phyloP scores from a whole-genome alignment of 2,329 filamentous ascomycete species.

The Chaetothyriales sp. region DNA sequence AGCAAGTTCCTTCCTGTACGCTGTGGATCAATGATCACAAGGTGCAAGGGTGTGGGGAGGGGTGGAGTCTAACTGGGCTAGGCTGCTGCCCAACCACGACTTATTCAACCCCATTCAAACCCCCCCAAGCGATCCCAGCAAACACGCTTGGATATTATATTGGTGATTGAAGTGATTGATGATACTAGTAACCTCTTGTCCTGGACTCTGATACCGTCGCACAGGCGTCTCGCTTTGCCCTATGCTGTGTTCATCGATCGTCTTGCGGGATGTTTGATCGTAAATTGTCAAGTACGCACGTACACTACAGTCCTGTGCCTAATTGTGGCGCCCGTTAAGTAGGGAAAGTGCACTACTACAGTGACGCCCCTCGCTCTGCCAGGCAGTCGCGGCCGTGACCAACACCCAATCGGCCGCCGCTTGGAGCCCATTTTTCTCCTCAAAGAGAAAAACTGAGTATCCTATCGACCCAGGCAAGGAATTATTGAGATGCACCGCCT shows the following conservation, averaged over 20 bases:
- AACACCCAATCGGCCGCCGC: too few species aligned
- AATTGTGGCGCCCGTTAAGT: not conserved
- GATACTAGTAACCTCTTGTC: not conserved
- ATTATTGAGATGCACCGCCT: too few species aligned
- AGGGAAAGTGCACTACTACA: too few species aligned
- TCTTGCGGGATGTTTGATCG: not conserved
- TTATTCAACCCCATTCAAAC: too few species aligned
- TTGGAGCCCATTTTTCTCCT: too few species aligned
- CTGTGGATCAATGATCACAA: not conserved
- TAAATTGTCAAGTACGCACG: not conserved
- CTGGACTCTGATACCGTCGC: not conserved
- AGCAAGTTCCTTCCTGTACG: not conserved
- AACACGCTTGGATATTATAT: too few species aligned
- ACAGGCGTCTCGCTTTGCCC: not conserved
- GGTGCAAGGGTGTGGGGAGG: not conserved
- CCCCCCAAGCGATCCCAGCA: too few species aligned
- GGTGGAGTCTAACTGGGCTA: not conserved
- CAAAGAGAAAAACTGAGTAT: too few species aligned
- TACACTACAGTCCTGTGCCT: not conserved
- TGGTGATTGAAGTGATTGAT: too few species aligned
- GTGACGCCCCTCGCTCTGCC: too few species aligned
- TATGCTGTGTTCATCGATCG: not conserved
- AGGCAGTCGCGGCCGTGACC: too few species aligned
- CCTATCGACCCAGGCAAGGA: too few species aligned
- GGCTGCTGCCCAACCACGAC: not conserved